Conservation (phyloP, 768 basidiomycete genomes). For the Mycena rosella region DNA sequence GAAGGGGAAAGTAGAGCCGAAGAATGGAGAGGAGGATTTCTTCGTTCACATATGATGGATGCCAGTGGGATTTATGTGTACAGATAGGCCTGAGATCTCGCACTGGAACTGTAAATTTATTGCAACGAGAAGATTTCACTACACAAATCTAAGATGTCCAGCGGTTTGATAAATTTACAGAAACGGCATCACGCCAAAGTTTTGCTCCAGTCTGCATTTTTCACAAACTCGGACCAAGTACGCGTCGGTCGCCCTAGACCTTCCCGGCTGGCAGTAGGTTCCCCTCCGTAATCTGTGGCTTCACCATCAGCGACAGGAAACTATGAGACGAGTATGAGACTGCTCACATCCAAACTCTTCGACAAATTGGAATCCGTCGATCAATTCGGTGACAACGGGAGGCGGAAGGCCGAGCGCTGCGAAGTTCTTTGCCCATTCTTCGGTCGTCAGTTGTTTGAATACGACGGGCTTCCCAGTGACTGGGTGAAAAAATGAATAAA, state of each 20-base stretch:
- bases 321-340: too few species aligned
- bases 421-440: not conserved
- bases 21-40: conserved; percentile 32
- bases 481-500: not conserved
- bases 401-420: not conserved
- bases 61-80: too few species aligned
- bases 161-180: too few species aligned
- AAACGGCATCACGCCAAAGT: not conserved
- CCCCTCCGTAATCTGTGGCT: conserved; percentile 17
- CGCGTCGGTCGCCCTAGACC: conserved; percentile 12
- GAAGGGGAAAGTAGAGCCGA: conserved; percentile 31
- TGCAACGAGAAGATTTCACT: too few species aligned
- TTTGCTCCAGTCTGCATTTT: conserved; percentile 24
- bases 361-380: conserved; percentile 5
- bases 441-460: conserved; percentile 11
- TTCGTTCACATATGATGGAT: conserved; percentile 38
- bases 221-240: conserved; percentile 14
- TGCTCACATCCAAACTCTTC: conserved; percentile 26
- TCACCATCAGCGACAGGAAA: not conserved
- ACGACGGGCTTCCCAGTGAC: conserved; percentile 19
- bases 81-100: too few species aligned
- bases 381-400: not conserved
- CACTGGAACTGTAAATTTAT: too few species aligned
- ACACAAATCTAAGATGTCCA: too few species aligned
- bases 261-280: not conserved